phyloP scores from a whole-genome alignment of 208 protist species.

The Trypanosoma melophagium region DNA sequence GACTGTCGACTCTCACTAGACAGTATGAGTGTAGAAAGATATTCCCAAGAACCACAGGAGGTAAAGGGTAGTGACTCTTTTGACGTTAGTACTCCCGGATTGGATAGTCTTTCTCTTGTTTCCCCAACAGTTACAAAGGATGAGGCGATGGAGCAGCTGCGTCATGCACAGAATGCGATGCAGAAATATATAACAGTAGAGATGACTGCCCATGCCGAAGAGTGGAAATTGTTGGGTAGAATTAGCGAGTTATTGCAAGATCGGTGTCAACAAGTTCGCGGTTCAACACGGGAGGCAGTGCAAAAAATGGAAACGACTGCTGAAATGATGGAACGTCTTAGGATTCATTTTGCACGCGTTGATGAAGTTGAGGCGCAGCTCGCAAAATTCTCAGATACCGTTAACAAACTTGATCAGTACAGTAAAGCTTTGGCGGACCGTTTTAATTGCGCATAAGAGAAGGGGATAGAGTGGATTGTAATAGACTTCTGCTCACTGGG shows the following conservation, averaged over 20 bases:
- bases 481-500: background rate
- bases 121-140: background rate
- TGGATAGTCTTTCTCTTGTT: constrained; percentile 4
- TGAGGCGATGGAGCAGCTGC: constrained; percentile 7
- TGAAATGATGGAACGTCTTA: constrained; percentile 4
- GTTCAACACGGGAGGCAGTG: background rate
- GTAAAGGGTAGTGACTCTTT: background rate
- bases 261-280: constrained; percentile 2
- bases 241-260: constrained; percentile 5
- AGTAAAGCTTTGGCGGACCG: constrained; percentile 16
- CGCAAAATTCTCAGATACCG: background rate
- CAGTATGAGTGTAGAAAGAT: too few relatives aligned
- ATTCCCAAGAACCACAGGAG: background rate
- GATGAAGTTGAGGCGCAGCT: constrained; percentile 17
- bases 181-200: constrained; percentile 5
- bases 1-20: too few relatives aligned
- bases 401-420: constrained; percentile 18
- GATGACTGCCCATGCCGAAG: constrained; percentile 1
- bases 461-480: background rate
- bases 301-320: constrained; percentile 10
- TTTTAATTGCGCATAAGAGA: background rate
- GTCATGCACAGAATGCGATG: constrained; percentile 5
- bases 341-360: background rate
- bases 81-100: background rate
- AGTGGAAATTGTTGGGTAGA: constrained; percentile 10